These are phyloP conservation scores for Penicillium sp. DNA, from an alignment of 2,329 filamentous ascomycete genomes.

Conservation along the genomic window DNA sequence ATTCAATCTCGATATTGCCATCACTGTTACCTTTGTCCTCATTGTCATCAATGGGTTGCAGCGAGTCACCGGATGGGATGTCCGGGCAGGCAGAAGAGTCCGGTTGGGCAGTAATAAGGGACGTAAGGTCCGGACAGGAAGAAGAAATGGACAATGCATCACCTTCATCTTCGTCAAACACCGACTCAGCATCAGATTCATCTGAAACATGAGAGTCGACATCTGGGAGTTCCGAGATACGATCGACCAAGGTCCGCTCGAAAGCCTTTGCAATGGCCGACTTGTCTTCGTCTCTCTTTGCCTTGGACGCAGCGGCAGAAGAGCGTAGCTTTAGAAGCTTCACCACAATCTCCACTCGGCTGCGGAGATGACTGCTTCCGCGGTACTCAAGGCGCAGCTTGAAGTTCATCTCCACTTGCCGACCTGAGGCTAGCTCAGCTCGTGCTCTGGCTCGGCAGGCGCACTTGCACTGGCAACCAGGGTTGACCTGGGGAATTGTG, in stretches of 20 bases:
- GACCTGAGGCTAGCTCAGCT: conserved; percentile 1
- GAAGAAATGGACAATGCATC: neutral
- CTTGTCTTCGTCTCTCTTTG: neutral
- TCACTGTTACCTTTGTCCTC: neutral
- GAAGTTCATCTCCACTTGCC: conserved; percentile 9
- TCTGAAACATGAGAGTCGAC: neutral
- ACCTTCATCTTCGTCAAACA: neutral
- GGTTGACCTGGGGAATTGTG: neutral
- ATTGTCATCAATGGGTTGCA: neutral
- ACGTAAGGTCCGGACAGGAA: neutral
- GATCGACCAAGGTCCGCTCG: neutral
- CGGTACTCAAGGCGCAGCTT: conserved; percentile 3
- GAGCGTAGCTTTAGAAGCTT: conserved; percentile 12
- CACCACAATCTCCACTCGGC: conserved; percentile 9
- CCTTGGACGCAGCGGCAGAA: conserved; percentile 4
- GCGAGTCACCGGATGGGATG: neutral
- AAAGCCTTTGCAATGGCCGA: conserved; percentile 28
- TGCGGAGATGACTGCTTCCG: conserved; percentile 6
- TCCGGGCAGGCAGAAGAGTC: neutral
- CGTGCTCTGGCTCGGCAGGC: neutral
- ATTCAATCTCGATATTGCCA: neutral
- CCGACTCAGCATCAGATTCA: neutral
- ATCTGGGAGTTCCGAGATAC: neutral
- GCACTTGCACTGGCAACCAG: neutral
- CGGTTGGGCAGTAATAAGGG: neutral